Conservation (phyloP, 495 filamentous ascomycete species). For the Hypoxylon lenormandii region DNA sequence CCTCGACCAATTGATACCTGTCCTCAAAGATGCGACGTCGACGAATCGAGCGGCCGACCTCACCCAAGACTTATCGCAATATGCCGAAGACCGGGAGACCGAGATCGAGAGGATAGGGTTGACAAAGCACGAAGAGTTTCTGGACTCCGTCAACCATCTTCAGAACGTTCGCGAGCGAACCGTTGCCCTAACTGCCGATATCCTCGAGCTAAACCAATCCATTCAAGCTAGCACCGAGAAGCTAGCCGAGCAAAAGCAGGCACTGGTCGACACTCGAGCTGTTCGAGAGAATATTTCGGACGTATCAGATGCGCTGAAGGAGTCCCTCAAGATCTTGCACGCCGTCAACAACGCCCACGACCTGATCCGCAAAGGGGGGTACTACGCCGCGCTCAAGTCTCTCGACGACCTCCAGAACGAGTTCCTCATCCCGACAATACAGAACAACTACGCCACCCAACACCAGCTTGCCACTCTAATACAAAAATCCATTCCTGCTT, state of each 20-base stretch:
- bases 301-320: slow-evolving; percentile 85
- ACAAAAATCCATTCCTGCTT: slow-evolving; percentile 90
- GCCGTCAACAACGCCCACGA: slow-evolving; percentile 96
- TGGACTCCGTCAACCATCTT: slow-evolving; percentile 89
- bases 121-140: slow-evolving; percentile 95
- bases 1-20: slow-evolving; percentile 91
- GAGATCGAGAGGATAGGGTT: slow-evolving; percentile 96
- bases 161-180: slow-evolving; percentile 90
- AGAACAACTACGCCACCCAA: slow-evolving; percentile 84
- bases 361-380: slow-evolving; percentile 86
- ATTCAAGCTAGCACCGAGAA: slow-evolving; percentile 97
- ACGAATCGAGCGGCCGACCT: slow-evolving; percentile 80
- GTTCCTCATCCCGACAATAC: slow-evolving; percentile 73
- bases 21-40: slow-evolving; percentile 86
- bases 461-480: slow-evolving; percentile 97
- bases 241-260: slow-evolving; percentile 92
- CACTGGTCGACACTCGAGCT: slow-evolving; percentile 86
- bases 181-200: slow-evolving; percentile 86
- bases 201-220: slow-evolving; percentile 88
- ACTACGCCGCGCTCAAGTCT: slow-evolving; percentile 92
- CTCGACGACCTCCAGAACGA: slow-evolving; percentile 97
- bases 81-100: slow-evolving; percentile 84
- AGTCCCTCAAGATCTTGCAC: slow-evolving; percentile 90
- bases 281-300: slow-evolving; percentile 98
- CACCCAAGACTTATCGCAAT: slow-evolving; percentile 78